Evolutionary conservation across 768 basidiomycete genomes (phyloP), one percentile per base, ranked within the genome.

Genomic region (Mrakia frigida): DNA sequence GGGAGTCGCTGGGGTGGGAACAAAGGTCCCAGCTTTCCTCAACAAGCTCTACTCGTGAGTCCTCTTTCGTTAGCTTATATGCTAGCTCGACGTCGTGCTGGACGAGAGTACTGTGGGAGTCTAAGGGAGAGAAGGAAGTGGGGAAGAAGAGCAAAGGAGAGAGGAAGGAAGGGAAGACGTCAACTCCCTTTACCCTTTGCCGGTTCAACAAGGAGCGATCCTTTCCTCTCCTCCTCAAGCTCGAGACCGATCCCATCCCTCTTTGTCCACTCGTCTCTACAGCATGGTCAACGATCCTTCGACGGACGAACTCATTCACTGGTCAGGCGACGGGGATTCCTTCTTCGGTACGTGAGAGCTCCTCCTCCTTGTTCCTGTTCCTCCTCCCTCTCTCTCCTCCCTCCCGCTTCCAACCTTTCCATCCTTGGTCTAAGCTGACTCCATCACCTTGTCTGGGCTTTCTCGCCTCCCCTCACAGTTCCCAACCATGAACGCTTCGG

Each of bases 11-110:
- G 70, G 52, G 4, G 14, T 59, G 6, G 28, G 25, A 28, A 37
- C 70, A 6, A 78, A 78, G 63, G 60, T 78, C 21, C 77, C 73
- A 2, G 73, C 77, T 13, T 78, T 78, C 33, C 50, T 78, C 0
- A 67, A 70, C 50, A 78, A 78, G 60, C 77, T 78, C 14, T 71
- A 74, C 56, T 61, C 67, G 76, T 77, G 53, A 41, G 76, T 74
- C 9, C 14, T 10, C 25, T 28, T 50, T 6, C 56, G 2, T 56
- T 23, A 25, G 23, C 69, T 0, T 18, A 43, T 4, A 16, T 46
- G 6, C 35, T 25, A 2, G 28, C 14, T 21, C 18, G 31, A 2
- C 23, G 2, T 31, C 11, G 3, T 50, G n/a, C 18, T 6, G 23
- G n/a, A 14, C 61, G 10, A 25, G 11, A 6, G n/a, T 14, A 18